These are phyloP conservation scores for Jaminaea rosea DNA, from an alignment of 1,284 basidiomycete genomes.

Conservation along the genomic window DNA sequence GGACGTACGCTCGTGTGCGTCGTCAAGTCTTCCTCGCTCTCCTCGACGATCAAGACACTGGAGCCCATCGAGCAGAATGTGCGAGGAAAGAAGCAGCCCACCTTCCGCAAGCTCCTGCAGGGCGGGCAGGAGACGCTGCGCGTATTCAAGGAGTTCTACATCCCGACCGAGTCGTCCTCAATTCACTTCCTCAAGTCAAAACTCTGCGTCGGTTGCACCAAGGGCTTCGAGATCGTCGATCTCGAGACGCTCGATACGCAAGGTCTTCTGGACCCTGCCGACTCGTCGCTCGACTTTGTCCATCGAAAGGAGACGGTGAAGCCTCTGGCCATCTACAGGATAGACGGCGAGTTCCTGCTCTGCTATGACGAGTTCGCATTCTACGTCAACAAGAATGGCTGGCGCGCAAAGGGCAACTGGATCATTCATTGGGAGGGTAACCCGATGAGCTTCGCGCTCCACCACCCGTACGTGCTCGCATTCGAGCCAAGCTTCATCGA, in stretches of 20 bases:
- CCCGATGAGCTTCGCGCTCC: conserved; percentile 85
- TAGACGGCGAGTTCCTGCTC: conserved; percentile 90
- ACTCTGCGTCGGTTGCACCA: conserved; percentile 91
- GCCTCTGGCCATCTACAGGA: conserved; percentile 92
- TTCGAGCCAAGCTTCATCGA: conserved; percentile 96
- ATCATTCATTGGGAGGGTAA: conserved; percentile 94
- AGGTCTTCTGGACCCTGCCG: conserved; percentile 84
- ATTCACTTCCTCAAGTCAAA: conserved; percentile 97
- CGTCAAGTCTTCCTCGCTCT: conserved; percentile 87
- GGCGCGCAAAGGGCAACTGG: conserved; percentile 79
- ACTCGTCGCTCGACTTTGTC: conserved; percentile 85
- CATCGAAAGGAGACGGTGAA: conserved; percentile 76
- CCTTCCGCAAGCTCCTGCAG: conserved; percentile 82
- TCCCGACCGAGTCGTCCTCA: conserved; percentile 90
- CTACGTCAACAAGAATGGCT: conserved; percentile 94
- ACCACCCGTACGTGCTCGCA: conserved; percentile 92
- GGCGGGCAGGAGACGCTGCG: conserved; percentile 89
- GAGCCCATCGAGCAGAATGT: conserved; percentile 88
- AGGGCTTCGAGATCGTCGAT: conserved; percentile 99
- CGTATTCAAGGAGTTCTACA: conserved; percentile 92
- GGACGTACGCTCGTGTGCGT: conserved; percentile 93
- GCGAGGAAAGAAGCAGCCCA: conserved; percentile 65
- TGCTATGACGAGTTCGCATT: conserved; percentile 99
- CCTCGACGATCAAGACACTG: conserved; percentile 93
- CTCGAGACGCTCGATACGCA: conserved; percentile 95